A percentile compares a stretch with the other conserved stretches of the same genome.
Conservation (phyloP, 768 basidiomycete genomes). For the Tulasnella sp. region DNA sequence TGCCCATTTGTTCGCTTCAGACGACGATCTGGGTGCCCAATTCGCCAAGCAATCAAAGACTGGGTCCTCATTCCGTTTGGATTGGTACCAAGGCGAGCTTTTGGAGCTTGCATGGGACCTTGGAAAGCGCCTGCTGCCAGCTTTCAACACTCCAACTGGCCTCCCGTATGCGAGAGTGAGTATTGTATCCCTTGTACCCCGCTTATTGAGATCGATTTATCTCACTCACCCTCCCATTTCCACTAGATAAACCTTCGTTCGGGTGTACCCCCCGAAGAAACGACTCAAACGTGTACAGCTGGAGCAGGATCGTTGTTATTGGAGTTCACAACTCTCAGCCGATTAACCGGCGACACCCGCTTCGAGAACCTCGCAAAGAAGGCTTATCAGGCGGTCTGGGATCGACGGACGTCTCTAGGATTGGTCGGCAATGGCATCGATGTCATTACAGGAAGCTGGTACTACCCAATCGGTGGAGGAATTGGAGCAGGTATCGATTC, state of each 20-base stretch:
- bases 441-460: slow-evolving; percentile 75
- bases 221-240: not conserved
- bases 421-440: slow-evolving; percentile 86
- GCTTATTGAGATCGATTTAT: not conserved
- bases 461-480: slow-evolving; percentile 61
- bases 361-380: slow-evolving; percentile 86
- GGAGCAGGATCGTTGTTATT: slow-evolving; percentile 89
- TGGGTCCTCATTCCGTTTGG: slow-evolving; percentile 57
- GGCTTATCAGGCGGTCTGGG: slow-evolving; percentile 93
- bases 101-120: slow-evolving; percentile 78
- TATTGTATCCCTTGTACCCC: not conserved
- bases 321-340: slow-evolving; percentile 88
- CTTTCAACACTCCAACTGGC: slow-evolving; percentile 86
- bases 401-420: slow-evolving; percentile 73
- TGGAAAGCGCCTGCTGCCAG: slow-evolving; percentile 76
- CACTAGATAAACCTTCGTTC: slow-evolving; percentile 71
- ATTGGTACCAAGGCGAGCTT: slow-evolving; percentile 79
- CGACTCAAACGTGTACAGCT: slow-evolving; percentile 78
- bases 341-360: slow-evolving; percentile 79
- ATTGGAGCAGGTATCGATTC: slow-evolving; percentile 95
- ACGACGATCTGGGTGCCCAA: slow-evolving; percentile 16
- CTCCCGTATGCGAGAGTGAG: slow-evolving; percentile 81
- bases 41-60: slow-evolving; percentile 27
- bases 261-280: slow-evolving; percentile 70
- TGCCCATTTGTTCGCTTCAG: slow-evolving; percentile 53